phyloP scores from a whole-genome alignment of 192 early-diverging fungal genomes.

The Obelidium mucronatum region DNA sequence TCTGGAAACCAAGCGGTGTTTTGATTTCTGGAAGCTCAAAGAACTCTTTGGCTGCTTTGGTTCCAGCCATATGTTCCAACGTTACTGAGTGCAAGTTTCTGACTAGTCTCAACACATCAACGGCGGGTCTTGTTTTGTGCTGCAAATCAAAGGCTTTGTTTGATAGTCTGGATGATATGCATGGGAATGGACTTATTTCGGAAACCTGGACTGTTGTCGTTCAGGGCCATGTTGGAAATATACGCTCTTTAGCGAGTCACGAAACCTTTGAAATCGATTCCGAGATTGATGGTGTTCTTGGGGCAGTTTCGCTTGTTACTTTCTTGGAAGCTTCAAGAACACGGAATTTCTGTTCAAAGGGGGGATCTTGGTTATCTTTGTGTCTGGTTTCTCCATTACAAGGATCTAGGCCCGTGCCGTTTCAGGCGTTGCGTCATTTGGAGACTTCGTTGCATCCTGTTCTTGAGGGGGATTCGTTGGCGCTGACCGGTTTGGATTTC shows the following conservation, averaged over 20 bases:
- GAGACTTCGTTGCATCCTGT: neutral
- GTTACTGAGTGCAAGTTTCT: too few relatives aligned
- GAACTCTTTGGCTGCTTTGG: too few relatives aligned
- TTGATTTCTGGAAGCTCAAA: too few relatives aligned
- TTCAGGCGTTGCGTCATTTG: neutral
- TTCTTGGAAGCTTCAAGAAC: neutral
- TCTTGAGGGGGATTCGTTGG: neutral
- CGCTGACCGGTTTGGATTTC: conserved; percentile 21
- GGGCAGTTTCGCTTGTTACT: neutral
- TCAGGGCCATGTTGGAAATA: conserved; percentile 3
- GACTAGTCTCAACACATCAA: neutral
- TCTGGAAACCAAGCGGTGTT: too few relatives aligned
- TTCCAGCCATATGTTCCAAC: too few relatives aligned
- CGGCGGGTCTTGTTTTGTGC: neutral
- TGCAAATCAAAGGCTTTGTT: neutral
- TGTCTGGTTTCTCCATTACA: conserved; percentile 6
- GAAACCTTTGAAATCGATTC: conserved; percentile 27
- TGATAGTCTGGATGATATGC: neutral
- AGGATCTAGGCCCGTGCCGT: neutral
- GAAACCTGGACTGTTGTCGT: conserved; percentile 29
- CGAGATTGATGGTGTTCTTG: neutral
- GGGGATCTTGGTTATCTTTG: neutral
- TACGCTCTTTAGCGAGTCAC: neutral
- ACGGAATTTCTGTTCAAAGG: too few relatives aligned
- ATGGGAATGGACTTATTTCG: neutral